Evolutionary conservation across 768 basidiomycete genomes (phyloP), one percentile per base, ranked within the genome.

Genomic region (Lactifluus subvellereus): DNA sequence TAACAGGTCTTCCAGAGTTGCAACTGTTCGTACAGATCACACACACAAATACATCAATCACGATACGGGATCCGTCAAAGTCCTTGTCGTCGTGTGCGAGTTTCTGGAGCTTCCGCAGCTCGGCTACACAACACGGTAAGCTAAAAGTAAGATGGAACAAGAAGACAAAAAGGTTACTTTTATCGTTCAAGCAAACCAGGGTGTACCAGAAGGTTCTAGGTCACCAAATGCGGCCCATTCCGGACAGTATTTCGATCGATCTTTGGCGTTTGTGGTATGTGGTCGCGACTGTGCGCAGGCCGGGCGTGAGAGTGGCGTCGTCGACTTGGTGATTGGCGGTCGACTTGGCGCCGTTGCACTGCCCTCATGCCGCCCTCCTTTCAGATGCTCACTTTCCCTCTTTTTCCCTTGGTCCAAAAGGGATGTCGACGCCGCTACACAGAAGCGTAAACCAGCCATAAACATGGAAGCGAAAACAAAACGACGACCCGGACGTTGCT

Each of bases 181-280:
- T 13, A 18, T 22, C 9, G 13, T 30, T 53, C 48, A 58, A 42
- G 35, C 13, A 20, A 63, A 63, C 62, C 62, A 63, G 6, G 62
- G 62, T 8, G 62, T 45, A 13, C 62, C 62, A 37, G 62, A 54
- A 16, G 62, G 62, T 32, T 63, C 57, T 1, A 63, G 32, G 47
- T 63, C 57, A 33, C 62, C 62, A 35, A 49, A 49, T n/a, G 37
- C 57, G 16, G 30, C 9, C 62, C 62, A 63, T n/a, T 49, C 45
- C 6, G 8, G 35, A 22, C 14, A 5, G 30, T 58, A 53, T 32
- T 63, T 63, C 35, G 51, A 35, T 38, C 20, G 22, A 13, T 53
- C 50, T 47, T 55, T 61, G 20, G 52, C 33, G n/a, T 54, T 60
- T 10, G 59, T 13, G 43, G 33, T 42, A 16, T 40, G 56, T 2